Evolutionary conservation across 768 basidiomycete species (phyloP).

Genomic region (Paxillus ammoniavirescens): DNA sequence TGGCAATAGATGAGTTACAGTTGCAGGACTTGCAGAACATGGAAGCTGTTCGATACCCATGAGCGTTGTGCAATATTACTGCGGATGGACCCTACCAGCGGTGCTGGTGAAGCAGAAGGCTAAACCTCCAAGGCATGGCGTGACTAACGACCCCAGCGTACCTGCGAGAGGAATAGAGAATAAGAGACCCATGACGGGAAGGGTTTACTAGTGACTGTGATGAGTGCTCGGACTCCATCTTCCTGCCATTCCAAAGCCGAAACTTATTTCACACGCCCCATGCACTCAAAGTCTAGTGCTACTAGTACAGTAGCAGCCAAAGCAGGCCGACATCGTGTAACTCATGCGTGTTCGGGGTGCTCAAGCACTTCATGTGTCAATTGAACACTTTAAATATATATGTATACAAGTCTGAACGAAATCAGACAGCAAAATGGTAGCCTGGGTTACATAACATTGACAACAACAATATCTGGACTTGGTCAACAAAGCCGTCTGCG

Average conservation of each 20-base stretch:
- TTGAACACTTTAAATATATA: too few species aligned
- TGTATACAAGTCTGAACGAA: too few species aligned
- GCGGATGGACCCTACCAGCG: slow-evolving; percentile 53
- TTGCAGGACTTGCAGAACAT: slow-evolving; percentile 99
- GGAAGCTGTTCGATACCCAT: slow-evolving; percentile 52
- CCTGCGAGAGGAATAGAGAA: slow-evolving; percentile 74
- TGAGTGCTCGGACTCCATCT: too few species aligned
- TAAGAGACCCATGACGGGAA: slow-evolving; percentile 62
- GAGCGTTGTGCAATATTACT: slow-evolving; percentile 5
- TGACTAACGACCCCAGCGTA: slow-evolving; percentile 64
- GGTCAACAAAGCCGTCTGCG: neutral
- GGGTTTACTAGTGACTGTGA: neutral
- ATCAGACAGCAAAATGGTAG: too few species aligned
- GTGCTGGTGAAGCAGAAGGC: slow-evolving; percentile 88
- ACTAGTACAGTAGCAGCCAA: too few species aligned
- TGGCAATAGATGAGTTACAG: slow-evolving; percentile 98
- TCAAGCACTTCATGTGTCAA: too few species aligned
- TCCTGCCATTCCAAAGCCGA: too few species aligned
- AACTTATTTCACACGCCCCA: too few species aligned
- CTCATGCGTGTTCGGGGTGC: too few species aligned
- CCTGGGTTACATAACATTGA: too few species aligned
- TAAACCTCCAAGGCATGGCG: slow-evolving; percentile 80
- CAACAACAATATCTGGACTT: neutral
- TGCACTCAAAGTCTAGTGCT: too few species aligned
- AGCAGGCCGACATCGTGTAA: too few species aligned